Evolutionary conservation across 2,329 filamentous ascomycete species (phyloP), one percentile per base, ranked within the genome.

Genomic region (Exophiala bonariae): DNA sequence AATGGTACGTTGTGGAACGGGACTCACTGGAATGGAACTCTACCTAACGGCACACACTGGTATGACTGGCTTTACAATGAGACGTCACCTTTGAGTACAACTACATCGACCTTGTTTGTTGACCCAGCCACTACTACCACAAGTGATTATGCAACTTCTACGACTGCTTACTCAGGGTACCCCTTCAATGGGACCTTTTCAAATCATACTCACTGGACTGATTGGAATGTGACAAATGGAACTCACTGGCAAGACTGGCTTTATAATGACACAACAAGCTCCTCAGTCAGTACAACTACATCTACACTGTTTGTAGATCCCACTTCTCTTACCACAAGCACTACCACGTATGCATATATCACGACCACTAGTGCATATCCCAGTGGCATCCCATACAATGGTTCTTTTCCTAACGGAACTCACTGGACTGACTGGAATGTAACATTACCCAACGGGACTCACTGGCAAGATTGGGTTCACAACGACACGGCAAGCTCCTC

Each of bases 1-100:
- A n/a, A n/a, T n/a, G n/a, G n/a, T n/a, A n/a, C n/a, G n/a, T n/a
- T n/a, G n/a, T n/a, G n/a, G n/a, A n/a, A n/a, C n/a, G n/a, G n/a
- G n/a, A n/a, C n/a, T n/a, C n/a, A n/a, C n/a, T n/a, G 11, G 6
- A 26, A 26, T 11, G 23, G 23, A 26, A 26, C 23, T 26, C 23
- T 26, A 11, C 23, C 23, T 26, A 26, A 26, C 11, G 23, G 23
- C 11, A 26, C 23, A 26, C 23, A 26, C 23, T 26, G 23, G 33
- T 14, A n/a, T 32, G n/a, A 44, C n/a, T 13, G 31, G 41, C 20
- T 44, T 17, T 23, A 17, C 32, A 34, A 34, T 31, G 26, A 34
- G 41, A 44, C 42, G 4, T 17, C 44, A 6, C 33, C 44, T 16
- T 40, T 37, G 17, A 39, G 34, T 30, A 40, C 36, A 16, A 46